Conservation (phyloP, 2,329 filamentous ascomycete genomes). For the Venturia carpophila region DNA sequence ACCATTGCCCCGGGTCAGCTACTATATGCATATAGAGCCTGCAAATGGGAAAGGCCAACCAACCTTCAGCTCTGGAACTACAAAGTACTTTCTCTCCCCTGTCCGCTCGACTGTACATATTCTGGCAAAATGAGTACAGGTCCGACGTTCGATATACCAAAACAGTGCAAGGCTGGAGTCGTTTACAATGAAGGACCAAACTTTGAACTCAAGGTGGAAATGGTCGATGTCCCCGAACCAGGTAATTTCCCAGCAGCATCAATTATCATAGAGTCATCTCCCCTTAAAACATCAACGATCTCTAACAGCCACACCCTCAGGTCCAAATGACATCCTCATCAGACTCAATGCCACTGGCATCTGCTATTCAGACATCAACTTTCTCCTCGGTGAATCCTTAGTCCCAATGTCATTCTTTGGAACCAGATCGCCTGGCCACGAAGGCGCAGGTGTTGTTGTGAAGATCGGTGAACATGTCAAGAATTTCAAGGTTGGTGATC, state of each 20-base stretch:
- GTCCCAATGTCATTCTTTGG: slow-evolving; percentile 35
- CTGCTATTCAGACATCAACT: slow-evolving; percentile 51
- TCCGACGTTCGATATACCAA: slow-evolving; percentile 35
- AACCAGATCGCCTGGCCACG: slow-evolving; percentile 44
- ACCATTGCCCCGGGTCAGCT: too few species aligned
- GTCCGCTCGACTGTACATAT: too few species aligned
- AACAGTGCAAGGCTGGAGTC: slow-evolving; percentile 44
- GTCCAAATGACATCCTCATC: slow-evolving; percentile 48
- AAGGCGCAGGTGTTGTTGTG: slow-evolving; percentile 50
- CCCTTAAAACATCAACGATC: background rate
- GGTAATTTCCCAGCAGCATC: slow-evolving; percentile 28
- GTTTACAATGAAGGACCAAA: slow-evolving; percentile 44
- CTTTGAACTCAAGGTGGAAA: slow-evolving; percentile 41
- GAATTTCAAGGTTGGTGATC: slow-evolving; percentile 43
- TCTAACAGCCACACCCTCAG: slow-evolving; percentile 26
- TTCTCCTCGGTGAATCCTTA: slow-evolving; percentile 44
- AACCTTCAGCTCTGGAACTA: too few species aligned
- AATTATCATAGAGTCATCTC: too few species aligned
- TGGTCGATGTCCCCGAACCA: slow-evolving; percentile 42
- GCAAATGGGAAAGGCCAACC: too few species aligned
- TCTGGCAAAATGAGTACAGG: too few species aligned
- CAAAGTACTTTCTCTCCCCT: too few species aligned
- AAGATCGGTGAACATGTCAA: slow-evolving; percentile 46
- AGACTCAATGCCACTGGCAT: slow-evolving; percentile 51
- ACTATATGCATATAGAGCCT: too few species aligned